These are phyloP conservation scores for Paxillus involutus DNA, from an alignment of 768 basidiomycete genomes.

Conservation along the genomic window DNA sequence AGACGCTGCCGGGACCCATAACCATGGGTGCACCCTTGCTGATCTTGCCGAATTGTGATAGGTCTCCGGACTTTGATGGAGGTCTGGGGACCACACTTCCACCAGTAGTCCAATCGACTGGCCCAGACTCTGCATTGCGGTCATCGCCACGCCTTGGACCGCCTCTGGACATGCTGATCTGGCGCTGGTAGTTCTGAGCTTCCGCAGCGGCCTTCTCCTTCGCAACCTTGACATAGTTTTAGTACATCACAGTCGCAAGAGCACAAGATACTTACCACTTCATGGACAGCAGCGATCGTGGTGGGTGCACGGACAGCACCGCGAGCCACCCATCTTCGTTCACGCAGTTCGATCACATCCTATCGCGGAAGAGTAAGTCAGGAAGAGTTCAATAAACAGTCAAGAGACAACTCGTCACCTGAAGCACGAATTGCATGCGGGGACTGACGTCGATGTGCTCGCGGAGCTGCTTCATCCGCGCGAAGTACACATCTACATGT, in stretches of 20 bases:
- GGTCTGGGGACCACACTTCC: slow-evolving; percentile 50
- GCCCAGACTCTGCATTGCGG: slow-evolving; percentile 58
- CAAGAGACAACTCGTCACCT: slow-evolving; percentile 51
- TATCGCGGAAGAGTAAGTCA: slow-evolving; percentile 30
- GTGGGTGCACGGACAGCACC: slow-evolving; percentile 75
- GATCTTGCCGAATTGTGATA: slow-evolving; percentile 89
- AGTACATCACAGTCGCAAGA: neutral
- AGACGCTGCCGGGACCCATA: slow-evolving; percentile 86
- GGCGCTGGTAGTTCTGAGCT: slow-evolving; percentile 59
- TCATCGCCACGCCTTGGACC: slow-evolving; percentile 87
- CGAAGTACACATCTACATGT: slow-evolving; percentile 93
- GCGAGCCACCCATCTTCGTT: slow-evolving; percentile 77
- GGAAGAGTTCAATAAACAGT: neutral
- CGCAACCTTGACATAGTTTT: slow-evolving; percentile 52
- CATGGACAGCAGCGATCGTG: slow-evolving; percentile 88
- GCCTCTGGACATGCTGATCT: slow-evolving; percentile 81
- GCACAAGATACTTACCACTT: slow-evolving; percentile 55
- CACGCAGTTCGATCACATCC: slow-evolving; percentile 90
- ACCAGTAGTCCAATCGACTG: slow-evolving; percentile 89
- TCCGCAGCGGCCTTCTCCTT: slow-evolving; percentile 74
- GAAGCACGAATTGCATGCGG: slow-evolving; percentile 94
- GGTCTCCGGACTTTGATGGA: slow-evolving; percentile 81
- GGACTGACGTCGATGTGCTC: slow-evolving; percentile 75
- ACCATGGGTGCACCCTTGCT: slow-evolving; percentile 65
- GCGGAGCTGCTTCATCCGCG: slow-evolving; percentile 80